These are phyloP conservation scores for Pterocarpus santalinus DNA, from an alignment of 306 rosid genomes.

Conservation along the genomic window DNA sequence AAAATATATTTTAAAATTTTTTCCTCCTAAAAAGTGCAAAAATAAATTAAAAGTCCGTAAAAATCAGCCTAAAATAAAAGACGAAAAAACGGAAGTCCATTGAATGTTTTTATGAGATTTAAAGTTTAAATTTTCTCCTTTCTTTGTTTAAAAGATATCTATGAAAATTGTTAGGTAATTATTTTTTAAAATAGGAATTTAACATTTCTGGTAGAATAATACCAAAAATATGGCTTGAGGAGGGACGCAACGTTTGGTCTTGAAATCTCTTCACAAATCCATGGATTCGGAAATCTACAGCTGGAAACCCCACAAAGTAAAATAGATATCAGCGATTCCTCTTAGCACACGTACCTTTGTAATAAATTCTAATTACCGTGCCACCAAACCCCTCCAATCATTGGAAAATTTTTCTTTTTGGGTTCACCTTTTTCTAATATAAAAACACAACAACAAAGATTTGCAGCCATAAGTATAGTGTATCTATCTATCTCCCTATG, in stretches of 20 bases:
- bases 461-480: not conserved
- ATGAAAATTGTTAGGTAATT: no score
- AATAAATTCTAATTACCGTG: not conserved
- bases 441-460: conserved; percentile 28
- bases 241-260: not conserved
- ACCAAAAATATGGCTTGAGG: not conserved
- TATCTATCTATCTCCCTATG: not conserved
- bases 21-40: not conserved
- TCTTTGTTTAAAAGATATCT: not conserved
- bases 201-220: not conserved
- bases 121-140: not conserved
- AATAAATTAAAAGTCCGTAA: no score
- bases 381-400: conserved; percentile 36
- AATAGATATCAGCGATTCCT: not conserved
- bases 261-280: not conserved
- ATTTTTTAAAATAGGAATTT: not conserved
- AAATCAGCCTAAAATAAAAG: no score
- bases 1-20: not conserved
- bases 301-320: not conserved
- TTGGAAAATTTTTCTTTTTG: not conserved
- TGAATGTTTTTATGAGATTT: not conserved
- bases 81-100: not conserved
- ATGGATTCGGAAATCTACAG: not conserved
- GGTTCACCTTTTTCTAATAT: not conserved
- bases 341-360: not conserved